phyloP scores from a whole-genome alignment of 805 yeast genomes.

The Nakazawaea wickerhamii region DNA sequence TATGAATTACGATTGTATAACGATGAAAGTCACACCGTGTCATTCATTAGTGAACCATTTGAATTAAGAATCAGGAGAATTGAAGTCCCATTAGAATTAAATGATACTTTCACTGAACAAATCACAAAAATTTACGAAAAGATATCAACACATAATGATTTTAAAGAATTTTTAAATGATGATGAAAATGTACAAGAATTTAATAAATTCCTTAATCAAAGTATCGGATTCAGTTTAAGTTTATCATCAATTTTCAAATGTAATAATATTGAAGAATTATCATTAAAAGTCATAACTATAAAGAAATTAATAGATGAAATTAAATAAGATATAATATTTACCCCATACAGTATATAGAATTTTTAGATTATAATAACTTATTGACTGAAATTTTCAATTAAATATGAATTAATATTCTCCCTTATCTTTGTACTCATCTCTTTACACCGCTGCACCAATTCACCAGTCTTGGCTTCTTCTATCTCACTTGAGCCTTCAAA shows the following conservation, averaged over 20 bases:
- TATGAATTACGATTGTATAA: slow-evolving; percentile 73
- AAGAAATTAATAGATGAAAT: slow-evolving; percentile 20
- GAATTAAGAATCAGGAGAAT: slow-evolving; percentile 44
- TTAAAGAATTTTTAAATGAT: slow-evolving; percentile 15
- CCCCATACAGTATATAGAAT: neutral
- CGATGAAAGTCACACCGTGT: slow-evolving; percentile 64
- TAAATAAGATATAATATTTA: too few relatives aligned
- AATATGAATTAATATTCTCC: slow-evolving; percentile 39
- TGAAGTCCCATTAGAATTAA: slow-evolving; percentile 29
- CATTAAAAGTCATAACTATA: slow-evolving; percentile 22
- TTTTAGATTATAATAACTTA: slow-evolving; percentile 11
- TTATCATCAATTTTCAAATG: slow-evolving; percentile 37
- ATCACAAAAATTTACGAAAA: slow-evolving; percentile 18
- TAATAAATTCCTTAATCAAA: slow-evolving; percentile 20
- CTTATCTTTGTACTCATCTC: slow-evolving; percentile 37
- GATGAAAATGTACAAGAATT: slow-evolving; percentile 15
- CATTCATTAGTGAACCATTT: slow-evolving; percentile 59
- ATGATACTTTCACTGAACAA: slow-evolving; percentile 27
- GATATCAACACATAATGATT: slow-evolving; percentile 1
- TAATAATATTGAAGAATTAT: slow-evolving; percentile 23
- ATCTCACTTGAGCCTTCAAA: slow-evolving; percentile 30
- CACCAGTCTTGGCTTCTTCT: slow-evolving; percentile 30
- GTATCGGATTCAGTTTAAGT: slow-evolving; percentile 31
- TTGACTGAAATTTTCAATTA: slow-evolving; percentile 20
- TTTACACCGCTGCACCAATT: slow-evolving; percentile 29